Conservation (phyloP, 2,329 filamentous ascomycete species). For the Thielaviopsis ethacetica region DNA sequence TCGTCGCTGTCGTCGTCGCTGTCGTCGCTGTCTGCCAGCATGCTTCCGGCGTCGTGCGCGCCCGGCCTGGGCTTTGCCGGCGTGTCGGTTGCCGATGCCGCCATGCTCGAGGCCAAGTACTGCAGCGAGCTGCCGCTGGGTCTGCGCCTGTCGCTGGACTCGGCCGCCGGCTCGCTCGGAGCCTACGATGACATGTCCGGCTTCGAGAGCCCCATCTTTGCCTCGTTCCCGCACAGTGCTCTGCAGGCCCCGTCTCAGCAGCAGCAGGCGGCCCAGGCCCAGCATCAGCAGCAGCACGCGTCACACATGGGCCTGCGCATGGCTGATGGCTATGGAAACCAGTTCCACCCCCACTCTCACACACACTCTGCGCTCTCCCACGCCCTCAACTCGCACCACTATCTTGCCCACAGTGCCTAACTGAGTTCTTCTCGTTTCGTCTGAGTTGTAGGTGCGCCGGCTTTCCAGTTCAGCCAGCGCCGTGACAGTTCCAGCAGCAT, state of each 20-base stretch:
- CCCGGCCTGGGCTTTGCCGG: neutral
- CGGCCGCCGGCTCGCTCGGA: constrained; percentile 13
- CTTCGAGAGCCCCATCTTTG: constrained; percentile 35
- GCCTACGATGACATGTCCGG: constrained; percentile 35
- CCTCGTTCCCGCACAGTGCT: neutral
- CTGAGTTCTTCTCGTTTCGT: neutral
- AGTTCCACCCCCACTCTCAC: neutral
- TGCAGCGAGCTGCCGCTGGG: neutral
- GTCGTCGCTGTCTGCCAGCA: neutral
- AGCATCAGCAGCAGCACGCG: neutral
- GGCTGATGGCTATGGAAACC: neutral
- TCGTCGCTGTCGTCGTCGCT: neutral
- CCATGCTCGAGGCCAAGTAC: neutral
- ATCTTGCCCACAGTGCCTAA: neutral
- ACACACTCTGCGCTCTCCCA: neutral
- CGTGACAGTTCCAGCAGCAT: neutral
- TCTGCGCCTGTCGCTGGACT: neutral
- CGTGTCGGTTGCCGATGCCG: neutral
- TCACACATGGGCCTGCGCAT: neutral
- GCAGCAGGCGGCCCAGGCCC: neutral
- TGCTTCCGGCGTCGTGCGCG: neutral
- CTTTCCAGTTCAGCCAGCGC: neutral
- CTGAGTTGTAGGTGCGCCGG: neutral
- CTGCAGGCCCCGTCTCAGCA: neutral
- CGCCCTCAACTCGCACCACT: neutral